These are phyloP conservation scores for Aspergillus sp. DNA, from an alignment of 2,329 filamentous ascomycete genomes.

Conservation along the genomic window DNA sequence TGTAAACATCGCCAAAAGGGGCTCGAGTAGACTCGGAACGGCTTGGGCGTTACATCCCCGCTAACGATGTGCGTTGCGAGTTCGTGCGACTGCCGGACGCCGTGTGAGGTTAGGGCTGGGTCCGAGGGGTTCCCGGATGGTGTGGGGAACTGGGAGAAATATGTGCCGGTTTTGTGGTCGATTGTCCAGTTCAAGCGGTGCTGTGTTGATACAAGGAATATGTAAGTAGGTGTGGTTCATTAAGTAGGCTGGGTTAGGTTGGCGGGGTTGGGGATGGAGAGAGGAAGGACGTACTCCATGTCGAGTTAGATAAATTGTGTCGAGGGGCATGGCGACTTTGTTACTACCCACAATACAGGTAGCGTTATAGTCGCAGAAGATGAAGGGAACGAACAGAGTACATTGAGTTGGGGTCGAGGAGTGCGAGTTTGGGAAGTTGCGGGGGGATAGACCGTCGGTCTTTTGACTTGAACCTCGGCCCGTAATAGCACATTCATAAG, in stretches of 20 bases:
- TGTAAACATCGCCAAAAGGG: slow-evolving; percentile 87
- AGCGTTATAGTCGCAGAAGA: background rate
- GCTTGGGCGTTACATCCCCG: slow-evolving; percentile 37
- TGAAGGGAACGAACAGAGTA: background rate
- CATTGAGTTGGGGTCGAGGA: background rate
- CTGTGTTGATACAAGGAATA: slow-evolving; percentile 46
- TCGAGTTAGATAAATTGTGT: slow-evolving; percentile 71
- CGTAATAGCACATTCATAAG: background rate
- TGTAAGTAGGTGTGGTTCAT: background rate
- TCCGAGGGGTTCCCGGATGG: slow-evolving; percentile 88
- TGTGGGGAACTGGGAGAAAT: slow-evolving; percentile 69
- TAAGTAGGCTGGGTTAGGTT: background rate
- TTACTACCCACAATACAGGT: background rate
- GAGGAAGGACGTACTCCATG: slow-evolving; percentile 64
- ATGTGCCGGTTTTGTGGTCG: slow-evolving; percentile 75
- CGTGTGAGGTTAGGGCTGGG: slow-evolving; percentile 82
- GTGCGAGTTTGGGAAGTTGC: slow-evolving; percentile 12
- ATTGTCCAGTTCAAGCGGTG: slow-evolving; percentile 91
- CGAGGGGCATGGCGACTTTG: slow-evolving; percentile 57
- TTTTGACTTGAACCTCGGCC: slow-evolving; percentile 7
- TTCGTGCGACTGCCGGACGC: slow-evolving; percentile 78
- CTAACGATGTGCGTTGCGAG: slow-evolving; percentile 54
- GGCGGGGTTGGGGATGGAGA: background rate
- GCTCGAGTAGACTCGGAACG: slow-evolving; percentile 69
- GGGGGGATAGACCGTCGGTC: slow-evolving; percentile 12